phyloP scores from a whole-genome alignment of 2,329 filamentous ascomycete genomes.

The Fusarium ramigenum region DNA sequence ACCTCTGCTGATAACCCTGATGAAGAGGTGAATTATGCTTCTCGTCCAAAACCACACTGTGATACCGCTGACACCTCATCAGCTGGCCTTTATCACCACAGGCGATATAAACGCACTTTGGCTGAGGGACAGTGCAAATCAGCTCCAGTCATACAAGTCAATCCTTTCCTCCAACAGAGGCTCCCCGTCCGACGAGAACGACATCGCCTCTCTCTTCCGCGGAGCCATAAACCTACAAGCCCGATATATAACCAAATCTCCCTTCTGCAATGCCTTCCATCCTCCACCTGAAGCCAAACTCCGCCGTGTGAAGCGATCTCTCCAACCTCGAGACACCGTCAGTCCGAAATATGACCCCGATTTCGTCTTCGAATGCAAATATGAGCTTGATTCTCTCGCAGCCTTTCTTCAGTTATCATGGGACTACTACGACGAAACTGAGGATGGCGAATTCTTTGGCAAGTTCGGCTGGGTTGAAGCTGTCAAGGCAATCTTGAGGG shows the following conservation, averaged over 20 bases:
- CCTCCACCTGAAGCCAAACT: constrained; percentile 75
- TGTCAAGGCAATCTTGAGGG: constrained; percentile 73
- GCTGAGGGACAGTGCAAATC: constrained; percentile 87
- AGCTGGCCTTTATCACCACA: constrained; percentile 82
- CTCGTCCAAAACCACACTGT: not conserved
- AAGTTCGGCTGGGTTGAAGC: constrained; percentile 78
- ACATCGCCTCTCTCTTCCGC: constrained; percentile 73
- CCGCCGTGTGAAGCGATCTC: constrained; percentile 29
- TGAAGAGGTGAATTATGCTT: constrained; percentile 60
- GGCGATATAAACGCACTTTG: constrained; percentile 94
- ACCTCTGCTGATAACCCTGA: constrained; percentile 62
- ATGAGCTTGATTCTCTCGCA: constrained; percentile 90
- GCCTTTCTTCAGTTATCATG: constrained; percentile 85
- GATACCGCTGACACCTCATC: not conserved
- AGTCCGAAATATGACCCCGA: constrained; percentile 72
- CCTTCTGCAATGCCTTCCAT: constrained; percentile 96
- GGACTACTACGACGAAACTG: constrained; percentile 80
- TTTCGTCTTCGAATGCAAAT: constrained; percentile 94
- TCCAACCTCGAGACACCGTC: constrained; percentile 59
- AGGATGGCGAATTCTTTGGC: constrained; percentile 77
- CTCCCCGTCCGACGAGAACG: constrained; percentile 56
- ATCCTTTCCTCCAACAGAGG: constrained; percentile 61
- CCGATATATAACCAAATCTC: constrained; percentile 73
- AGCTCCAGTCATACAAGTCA: constrained; percentile 77
- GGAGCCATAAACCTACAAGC: constrained; percentile 82